phyloP scores from a whole-genome alignment of 441 rosid genomes.

The Erodium chrysanthum region DNA sequence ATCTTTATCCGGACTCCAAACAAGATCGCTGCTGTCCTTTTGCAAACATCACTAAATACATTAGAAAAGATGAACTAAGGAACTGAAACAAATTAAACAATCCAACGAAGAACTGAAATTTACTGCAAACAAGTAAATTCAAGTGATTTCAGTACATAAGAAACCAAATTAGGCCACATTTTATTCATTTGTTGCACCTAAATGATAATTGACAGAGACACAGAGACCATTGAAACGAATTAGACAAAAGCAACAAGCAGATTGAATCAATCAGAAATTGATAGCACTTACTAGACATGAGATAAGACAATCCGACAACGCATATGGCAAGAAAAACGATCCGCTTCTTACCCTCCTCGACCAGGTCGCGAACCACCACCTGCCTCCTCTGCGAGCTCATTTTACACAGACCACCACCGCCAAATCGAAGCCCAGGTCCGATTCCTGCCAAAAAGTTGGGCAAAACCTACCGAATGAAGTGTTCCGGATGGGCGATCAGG shows the following conservation, averaged over 20 bases:
- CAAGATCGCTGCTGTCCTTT: background rate
- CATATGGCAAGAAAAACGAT: constrained; percentile 71
- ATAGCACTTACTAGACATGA: constrained; percentile 71
- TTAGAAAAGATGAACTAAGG: background rate
- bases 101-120: background rate
- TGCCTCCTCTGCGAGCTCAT: constrained; percentile 58
- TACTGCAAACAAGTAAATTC: background rate
- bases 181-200: no score
- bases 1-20: background rate
- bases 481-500: background rate
- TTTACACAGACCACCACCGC: constrained; percentile 12
- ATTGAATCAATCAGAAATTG: constrained; percentile 8
- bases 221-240: background rate
- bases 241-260: background rate
- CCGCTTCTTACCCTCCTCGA: constrained; percentile 94
- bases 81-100: background rate
- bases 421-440: background rate
- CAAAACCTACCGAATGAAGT: background rate
- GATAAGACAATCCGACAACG: constrained; percentile 83
- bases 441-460: constrained; percentile 9
- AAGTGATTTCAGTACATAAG: background rate
- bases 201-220: background rate
- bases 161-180: background rate
- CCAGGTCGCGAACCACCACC: constrained; percentile 60
- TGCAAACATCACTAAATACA: background rate